Evolutionary conservation across 306 rosid genomes (phyloP).

Genomic region (Medicago ruthenica): DNA sequence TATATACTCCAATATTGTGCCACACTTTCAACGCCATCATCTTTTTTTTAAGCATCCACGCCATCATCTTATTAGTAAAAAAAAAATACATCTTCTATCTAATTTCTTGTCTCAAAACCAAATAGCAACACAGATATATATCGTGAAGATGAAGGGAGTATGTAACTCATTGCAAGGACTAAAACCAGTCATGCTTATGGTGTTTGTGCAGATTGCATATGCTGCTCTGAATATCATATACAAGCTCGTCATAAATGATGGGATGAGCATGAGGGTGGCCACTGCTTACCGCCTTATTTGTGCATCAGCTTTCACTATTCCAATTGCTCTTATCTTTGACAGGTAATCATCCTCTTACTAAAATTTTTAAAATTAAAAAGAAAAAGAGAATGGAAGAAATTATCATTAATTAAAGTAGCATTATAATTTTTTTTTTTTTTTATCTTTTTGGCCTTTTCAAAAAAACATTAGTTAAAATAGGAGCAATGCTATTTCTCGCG

Average conservation of each 20-base stretch:
- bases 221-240: constrained; percentile 55
- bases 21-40: too few species aligned
- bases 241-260: constrained; percentile 64
- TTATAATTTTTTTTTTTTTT: too few species aligned
- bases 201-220: constrained; percentile 51
- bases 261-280: constrained; percentile 58
- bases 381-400: too few species aligned
- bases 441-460: too few species aligned
- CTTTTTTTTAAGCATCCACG: too few species aligned
- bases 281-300: constrained; percentile 66
- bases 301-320: constrained; percentile 57
- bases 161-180: constrained; percentile 31
- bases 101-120: too few species aligned
- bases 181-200: constrained; percentile 55
- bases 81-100: neutral
- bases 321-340: constrained; percentile 54
- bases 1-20: too few species aligned
- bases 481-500: too few species aligned
- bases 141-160: constrained; percentile 9
- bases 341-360: constrained; percentile 43
- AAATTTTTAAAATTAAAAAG: too few species aligned
- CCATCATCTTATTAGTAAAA: too few species aligned
- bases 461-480: too few species aligned
- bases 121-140: neutral
- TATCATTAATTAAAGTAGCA: too few species aligned